Evolutionary conservation across 805 yeast species (phyloP), one percentile per base, ranked within the genome.

Genomic region (Candida saitoana): DNA sequence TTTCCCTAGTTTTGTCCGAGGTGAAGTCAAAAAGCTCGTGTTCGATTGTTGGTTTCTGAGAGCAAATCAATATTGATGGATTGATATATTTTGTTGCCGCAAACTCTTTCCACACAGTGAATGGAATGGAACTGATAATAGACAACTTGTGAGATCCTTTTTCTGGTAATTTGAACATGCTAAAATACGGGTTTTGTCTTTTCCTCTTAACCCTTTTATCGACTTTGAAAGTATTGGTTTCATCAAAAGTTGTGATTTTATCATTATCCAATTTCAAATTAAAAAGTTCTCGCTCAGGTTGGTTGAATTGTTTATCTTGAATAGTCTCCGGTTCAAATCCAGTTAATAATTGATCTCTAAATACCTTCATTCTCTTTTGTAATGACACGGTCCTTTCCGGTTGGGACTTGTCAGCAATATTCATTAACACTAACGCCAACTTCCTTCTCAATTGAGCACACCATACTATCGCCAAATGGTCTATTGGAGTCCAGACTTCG

Each of bases 391-490:
- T 85, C 50, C 76, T 77, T 7, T 52, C 39, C 0, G 79, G 67
- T 0, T 69, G 57, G 0, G 56, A 48, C 18, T 59, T 62, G 51
- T 87, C 85, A 2, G 79, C 74, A 9, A 84, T 68, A 22, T 77
- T 83, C 36, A 85, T 62, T 29, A 93, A 55, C 0, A 81, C 66
- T 38, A 65, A 64, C 6, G 87, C 82, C 1, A 91, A 49, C 12
- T 73, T 76, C 40, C 75, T 69, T 40, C 97, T 73, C 30, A 90
- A 64, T 59, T 91, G 97, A 46, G 82, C 86, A 62, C 99, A 91
- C 99, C 99, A 91, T 2, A 91, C 96, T 37, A 93, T 82, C 0
- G 98, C 97, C 49, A 88, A 72, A 64, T 91, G 99, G 60, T 91
- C 98, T 32, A 89, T 81, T 1, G 96, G 85, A 0, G 96, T 82